phyloP scores from a whole-genome alignment of 768 basidiomycete species.

The Boletus rubropictus region DNA sequence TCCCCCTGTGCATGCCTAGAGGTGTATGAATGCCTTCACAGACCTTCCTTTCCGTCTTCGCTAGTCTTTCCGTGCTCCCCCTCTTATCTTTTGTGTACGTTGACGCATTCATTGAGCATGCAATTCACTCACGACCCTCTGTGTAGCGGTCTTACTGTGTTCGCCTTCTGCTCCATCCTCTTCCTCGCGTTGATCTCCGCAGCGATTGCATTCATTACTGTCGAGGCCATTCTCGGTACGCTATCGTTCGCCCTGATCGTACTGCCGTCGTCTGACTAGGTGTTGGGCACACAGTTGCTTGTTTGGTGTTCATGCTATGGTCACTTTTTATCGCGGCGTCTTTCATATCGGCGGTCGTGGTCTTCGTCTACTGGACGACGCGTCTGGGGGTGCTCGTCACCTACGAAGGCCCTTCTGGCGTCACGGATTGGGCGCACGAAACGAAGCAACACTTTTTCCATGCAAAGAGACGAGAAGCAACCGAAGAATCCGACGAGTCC shows the following conservation, averaged over 20 bases:
- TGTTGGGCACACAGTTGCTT: conserved; percentile 23
- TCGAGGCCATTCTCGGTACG: conserved; percentile 30
- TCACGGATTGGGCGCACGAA: conserved; percentile 29
- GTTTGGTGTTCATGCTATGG: conserved; percentile 31
- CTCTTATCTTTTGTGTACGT: conserved; percentile 38
- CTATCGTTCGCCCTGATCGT: background rate
- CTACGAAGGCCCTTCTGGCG: conserved; percentile 29
- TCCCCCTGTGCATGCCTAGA: background rate
- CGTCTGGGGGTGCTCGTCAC: conserved; percentile 34
- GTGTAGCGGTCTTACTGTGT: conserved; percentile 29
- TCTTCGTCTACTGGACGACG: conserved; percentile 30
- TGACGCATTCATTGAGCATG: conserved; percentile 4
- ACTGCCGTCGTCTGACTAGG: background rate
- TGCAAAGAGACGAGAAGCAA: conserved; percentile 12
- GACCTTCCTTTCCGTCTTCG: conserved; percentile 40
- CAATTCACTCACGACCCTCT: background rate
- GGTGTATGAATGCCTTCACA: conserved; percentile 17
- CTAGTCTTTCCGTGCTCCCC: conserved; percentile 32
- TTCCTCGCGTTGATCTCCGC: conserved; percentile 35
- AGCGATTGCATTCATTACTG: conserved; percentile 27
- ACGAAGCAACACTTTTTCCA: conserved; percentile 21
- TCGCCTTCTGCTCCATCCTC: conserved; percentile 32
- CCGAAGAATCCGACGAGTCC: conserved; percentile 24
- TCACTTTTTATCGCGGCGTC: conserved; percentile 31
- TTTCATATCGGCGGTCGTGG: conserved; percentile 28